Percentiles rank a stretch among this genome's conserved stretches.
phyloP scores from a whole-genome alignment of 2,329 filamentous ascomycete genomes.

The Cladosporium sp. region DNA sequence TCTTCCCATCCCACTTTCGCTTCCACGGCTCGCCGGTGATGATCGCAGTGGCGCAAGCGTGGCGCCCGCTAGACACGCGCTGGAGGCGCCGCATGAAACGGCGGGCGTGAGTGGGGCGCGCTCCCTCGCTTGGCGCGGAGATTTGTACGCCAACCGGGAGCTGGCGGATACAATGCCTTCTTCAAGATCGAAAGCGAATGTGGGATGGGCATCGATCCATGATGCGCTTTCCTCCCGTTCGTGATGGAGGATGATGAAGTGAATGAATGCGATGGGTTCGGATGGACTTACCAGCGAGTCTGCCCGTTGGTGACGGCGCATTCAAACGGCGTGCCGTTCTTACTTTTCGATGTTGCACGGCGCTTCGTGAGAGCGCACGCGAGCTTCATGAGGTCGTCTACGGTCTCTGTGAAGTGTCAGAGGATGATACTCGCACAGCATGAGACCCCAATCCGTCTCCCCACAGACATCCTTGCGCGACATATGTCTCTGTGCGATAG shows the following conservation, averaged over 20 bases:
- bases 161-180: neutral
- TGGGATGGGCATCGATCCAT: neutral
- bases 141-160: neutral
- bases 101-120: neutral
- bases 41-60: conserved; percentile 10
- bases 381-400: conserved; percentile 62
- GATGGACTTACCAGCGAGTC: conserved; percentile 54
- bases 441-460: neutral
- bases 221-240: neutral
- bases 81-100: conserved; percentile 2
- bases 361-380: conserved; percentile 62
- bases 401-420: conserved; percentile 48
- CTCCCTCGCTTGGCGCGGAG: neutral
- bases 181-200: neutral
- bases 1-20: neutral
- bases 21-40: neutral
- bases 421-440: neutral
- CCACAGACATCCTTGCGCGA: neutral
- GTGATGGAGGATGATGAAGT: neutral
- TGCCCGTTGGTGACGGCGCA: conserved; percentile 61
- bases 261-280: neutral
- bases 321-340: conserved; percentile 42
- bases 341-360: conserved; percentile 22
- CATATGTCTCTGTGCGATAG: neutral
- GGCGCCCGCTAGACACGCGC: conserved; percentile 1